A percentile compares a stretch with the other conserved stretches of the same genome.
These are phyloP conservation scores for Suhomyces kilbournensis DNA, from an alignment of 805 yeast genomes.

Conservation along the genomic window DNA sequence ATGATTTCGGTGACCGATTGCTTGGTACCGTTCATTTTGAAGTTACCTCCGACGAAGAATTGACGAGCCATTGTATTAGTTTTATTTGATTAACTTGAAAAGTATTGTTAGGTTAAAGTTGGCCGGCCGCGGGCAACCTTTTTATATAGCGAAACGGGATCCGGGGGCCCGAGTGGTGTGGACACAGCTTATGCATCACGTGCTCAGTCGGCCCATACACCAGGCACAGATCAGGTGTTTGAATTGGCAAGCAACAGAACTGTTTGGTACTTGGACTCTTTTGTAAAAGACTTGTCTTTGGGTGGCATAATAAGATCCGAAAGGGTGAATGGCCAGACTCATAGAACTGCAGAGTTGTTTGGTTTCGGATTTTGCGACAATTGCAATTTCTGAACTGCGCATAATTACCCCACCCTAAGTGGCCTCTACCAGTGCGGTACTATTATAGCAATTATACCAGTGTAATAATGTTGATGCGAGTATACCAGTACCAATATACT, in stretches of 20 bases:
- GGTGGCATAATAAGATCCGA: neutral
- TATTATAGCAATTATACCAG: too few species aligned
- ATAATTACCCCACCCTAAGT: neutral
- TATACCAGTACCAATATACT: neutral
- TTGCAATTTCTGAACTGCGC: neutral
- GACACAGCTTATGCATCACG: neutral
- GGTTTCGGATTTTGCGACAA: neutral
- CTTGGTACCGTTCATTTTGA: conserved; percentile 96
- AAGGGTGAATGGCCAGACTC: neutral
- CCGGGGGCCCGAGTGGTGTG: conserved; percentile 1
- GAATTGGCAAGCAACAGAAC: neutral
- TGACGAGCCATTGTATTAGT: conserved; percentile 64
- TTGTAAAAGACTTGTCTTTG: neutral
- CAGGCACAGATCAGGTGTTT: neutral
- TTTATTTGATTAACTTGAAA: neutral
- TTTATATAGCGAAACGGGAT: conserved; percentile 1
- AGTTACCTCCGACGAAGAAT: conserved; percentile 99
- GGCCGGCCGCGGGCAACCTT: conserved; percentile 1
- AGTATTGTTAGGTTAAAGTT: neutral
- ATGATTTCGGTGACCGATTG: conserved; percentile 80
- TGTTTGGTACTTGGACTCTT: too few species aligned
- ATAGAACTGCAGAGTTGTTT: neutral
- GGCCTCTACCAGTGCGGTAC: neutral
- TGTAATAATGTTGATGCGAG: too few species aligned
- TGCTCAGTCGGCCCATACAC: neutral